Conservation (phyloP, 441 rosid species). For the Jatropha multifida region DNA sequence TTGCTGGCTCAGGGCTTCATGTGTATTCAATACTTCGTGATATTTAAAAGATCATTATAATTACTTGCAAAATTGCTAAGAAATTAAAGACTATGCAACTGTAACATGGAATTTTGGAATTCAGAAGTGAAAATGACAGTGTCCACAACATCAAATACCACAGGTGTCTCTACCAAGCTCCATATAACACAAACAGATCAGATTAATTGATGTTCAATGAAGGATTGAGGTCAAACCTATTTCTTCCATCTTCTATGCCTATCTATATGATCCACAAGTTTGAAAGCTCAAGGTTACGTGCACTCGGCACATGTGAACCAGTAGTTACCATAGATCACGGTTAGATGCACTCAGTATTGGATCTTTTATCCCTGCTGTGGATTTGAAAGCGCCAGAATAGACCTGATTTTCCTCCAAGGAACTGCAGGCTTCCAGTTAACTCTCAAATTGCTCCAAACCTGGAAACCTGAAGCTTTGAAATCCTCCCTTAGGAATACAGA, state of each 20-base stretch:
- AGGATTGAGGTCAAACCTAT: not conserved
- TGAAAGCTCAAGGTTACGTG: no score
- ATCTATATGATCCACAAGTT: not conserved
- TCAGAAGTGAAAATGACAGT: not conserved
- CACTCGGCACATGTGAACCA: not conserved
- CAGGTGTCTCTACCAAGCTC: not conserved
- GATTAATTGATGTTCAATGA: not conserved
- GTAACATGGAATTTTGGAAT: not conserved
- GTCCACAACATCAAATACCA: not conserved
- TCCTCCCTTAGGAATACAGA: conserved; percentile 48
- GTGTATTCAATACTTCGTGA: not conserved
- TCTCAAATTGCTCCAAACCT: conserved; percentile 39
- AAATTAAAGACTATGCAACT: not conserved
- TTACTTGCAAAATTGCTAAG: not conserved
- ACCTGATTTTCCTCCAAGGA: no score
- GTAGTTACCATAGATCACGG: not conserved
- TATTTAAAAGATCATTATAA: not conserved
- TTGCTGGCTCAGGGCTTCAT: not conserved
- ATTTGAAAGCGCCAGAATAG: not conserved
- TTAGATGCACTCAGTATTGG: not conserved
- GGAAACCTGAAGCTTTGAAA: conserved; percentile 42
- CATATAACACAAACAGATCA: not conserved
- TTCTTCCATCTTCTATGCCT: not conserved
- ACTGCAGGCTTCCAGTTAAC: conserved; percentile 2
- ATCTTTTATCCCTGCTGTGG: not conserved